These are phyloP conservation scores for Baorangia bicolor DNA, from an alignment of 768 basidiomycete genomes.

Conservation along the genomic window DNA sequence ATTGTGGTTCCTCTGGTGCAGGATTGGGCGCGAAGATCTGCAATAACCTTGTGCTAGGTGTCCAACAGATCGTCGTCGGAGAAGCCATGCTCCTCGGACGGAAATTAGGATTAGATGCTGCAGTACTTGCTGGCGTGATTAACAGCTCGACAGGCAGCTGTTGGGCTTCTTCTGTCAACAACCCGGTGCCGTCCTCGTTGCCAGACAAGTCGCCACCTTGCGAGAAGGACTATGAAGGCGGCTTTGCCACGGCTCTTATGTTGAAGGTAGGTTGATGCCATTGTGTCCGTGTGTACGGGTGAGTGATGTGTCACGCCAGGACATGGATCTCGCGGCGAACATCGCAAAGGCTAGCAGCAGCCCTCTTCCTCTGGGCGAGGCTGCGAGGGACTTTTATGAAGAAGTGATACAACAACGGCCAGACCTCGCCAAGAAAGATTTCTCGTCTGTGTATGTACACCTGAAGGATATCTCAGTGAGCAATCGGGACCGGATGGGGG, in stretches of 20 bases:
- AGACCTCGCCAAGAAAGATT: slow-evolving; percentile 68
- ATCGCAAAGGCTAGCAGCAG: slow-evolving; percentile 51
- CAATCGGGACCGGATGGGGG: no score
- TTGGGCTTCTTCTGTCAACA: slow-evolving; percentile 85
- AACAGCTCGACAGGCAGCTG: slow-evolving; percentile 83
- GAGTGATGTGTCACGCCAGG: slow-evolving; percentile 43
- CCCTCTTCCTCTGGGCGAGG: slow-evolving; percentile 63
- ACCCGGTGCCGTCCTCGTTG: slow-evolving; percentile 77
- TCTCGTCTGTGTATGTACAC: slow-evolving; percentile 76
- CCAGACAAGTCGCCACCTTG: slow-evolving; percentile 76
- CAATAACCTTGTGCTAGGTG: slow-evolving; percentile 79
- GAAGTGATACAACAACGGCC: slow-evolving; percentile 52
- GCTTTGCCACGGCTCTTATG: slow-evolving; percentile 83
- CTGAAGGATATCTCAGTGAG: slow-evolving; percentile 41
- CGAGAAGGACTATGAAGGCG: slow-evolving; percentile 79
- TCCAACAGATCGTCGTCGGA: slow-evolving; percentile 80
- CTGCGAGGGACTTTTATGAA: slow-evolving; percentile 63
- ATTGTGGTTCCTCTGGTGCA: slow-evolving; percentile 80
- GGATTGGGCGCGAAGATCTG: slow-evolving; percentile 90
- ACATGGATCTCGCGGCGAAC: slow-evolving; percentile 77
- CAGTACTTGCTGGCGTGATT: slow-evolving; percentile 76
- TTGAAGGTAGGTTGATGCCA: slow-evolving; percentile 54
- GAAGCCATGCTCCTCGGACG: slow-evolving; percentile 90
- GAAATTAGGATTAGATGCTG: slow-evolving; percentile 75
- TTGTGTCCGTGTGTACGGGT: not conserved